Base-by-base conservation (phyloP, 1,284 basidiomycete species). In the Neolentinus lepideus region DNA sequence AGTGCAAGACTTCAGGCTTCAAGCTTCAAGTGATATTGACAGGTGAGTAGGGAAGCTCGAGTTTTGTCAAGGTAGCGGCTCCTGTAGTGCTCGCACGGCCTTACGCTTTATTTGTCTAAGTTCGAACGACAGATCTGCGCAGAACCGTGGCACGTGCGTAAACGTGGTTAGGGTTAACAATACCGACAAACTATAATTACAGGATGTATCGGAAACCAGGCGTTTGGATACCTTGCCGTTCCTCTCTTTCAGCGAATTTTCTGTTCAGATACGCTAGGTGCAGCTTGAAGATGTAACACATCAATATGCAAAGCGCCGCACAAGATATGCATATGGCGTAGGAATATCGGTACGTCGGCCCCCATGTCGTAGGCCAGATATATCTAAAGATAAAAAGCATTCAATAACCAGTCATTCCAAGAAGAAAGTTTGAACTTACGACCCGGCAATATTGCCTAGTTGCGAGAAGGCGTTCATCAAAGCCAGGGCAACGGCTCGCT, bases 401-500 rank as follows among this genome's bases (percentile, higher is more conserved):
- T 21, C n/a, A 25, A 21, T 46, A 4, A 6, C 6, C 11, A 22
- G 52, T 55, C 43, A 51, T 19, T 24, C 50, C 38, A 45, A 33
- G 14, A 54, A 25, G 48, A 26, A 3, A 14, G 2, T 19, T 4
- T 31, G 19, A 24, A 76, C 85, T 72, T 68, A 92, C 76, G 89
- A 88, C 62, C 90, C 88, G 52, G 79, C 70, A 46, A 91, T 75
- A 66, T 92, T 91, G 1, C 89, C 88, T 1, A 88, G 71, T 61
- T 86, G 81, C n/a, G 82, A 82, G 63, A 88, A 80, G 26, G 83
- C 78, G 64, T 91, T 90, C 59, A 88, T 82, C 56, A 88, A 71
- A 0, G 88, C 90, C 50, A 92, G 73, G 4, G 83, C 84, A n/a
- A 89, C 85, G n/a, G 88, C 87, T 26, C 88, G 82, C 70, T 90